Evolutionary conservation across 2,329 filamentous ascomycete species (phyloP).

Genomic region (Colletotrichum sp.): DNA sequence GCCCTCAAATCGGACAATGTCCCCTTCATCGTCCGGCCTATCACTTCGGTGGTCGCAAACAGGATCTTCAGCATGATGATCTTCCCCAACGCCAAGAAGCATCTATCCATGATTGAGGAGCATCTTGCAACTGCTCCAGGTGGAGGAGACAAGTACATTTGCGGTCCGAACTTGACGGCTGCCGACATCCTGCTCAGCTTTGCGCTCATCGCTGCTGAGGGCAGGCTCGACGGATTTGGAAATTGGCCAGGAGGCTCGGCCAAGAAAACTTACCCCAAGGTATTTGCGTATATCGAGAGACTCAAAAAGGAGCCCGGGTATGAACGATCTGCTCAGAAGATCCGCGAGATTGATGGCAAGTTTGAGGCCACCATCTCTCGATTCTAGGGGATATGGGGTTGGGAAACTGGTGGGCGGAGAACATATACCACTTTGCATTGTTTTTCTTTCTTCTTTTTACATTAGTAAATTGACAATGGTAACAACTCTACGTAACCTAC

Average conservation of each 20-base stretch:
- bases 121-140: slow-evolving; percentile 49
- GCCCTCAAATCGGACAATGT: slow-evolving; percentile 50
- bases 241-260: slow-evolving; percentile 46
- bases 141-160: slow-evolving; percentile 50
- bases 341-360: slow-evolving; percentile 53
- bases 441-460: background rate
- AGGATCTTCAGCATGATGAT: slow-evolving; percentile 46
- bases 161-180: slow-evolving; percentile 52
- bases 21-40: slow-evolving; percentile 59
- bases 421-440: background rate
- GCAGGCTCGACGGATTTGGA: slow-evolving; percentile 44
- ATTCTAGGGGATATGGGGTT: background rate
- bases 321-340: slow-evolving; percentile 51
- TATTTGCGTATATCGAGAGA: slow-evolving; percentile 51
- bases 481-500: background rate
- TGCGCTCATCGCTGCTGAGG: slow-evolving; percentile 50
- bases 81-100: slow-evolving; percentile 51
- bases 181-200: slow-evolving; percentile 62
- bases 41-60: slow-evolving; percentile 52
- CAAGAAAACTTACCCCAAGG: slow-evolving; percentile 44
- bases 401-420: background rate
- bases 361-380: slow-evolving; percentile 25
- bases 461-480: background rate
- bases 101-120: slow-evolving; percentile 55
- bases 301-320: slow-evolving; percentile 55